Conservation (phyloP, 1,284 basidiomycete species). For the Ganoderma lingzhi region DNA sequence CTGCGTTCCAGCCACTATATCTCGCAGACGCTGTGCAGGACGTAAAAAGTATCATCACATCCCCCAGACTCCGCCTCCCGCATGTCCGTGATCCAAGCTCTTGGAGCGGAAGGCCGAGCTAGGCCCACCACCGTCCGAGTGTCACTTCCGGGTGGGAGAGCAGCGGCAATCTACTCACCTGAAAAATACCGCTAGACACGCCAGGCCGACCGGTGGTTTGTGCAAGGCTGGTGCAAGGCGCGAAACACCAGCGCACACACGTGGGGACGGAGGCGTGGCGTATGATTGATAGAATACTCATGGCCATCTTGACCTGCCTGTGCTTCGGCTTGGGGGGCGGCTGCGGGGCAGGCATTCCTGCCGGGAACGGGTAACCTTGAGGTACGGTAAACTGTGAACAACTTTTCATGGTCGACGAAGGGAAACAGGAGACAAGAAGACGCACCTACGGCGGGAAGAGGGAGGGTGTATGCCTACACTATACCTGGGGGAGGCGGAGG, state of each 20-base stretch:
- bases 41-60: conserved; percentile 1
- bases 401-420: conserved; percentile 18
- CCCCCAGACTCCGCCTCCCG: background rate
- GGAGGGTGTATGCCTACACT: conserved; percentile 66
- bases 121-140: background rate
- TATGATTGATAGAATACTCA: conserved; percentile 46
- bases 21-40: background rate
- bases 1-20: conserved; percentile 6
- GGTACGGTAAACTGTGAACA: background rate
- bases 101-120: background rate
- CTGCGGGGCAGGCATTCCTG: conserved; percentile 34
- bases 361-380: conserved; percentile 46
- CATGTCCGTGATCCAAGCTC: background rate
- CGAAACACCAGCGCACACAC: conserved; percentile 21
- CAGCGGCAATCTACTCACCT: background rate
- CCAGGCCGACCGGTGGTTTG: conserved; percentile 26
- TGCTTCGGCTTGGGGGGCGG: conserved; percentile 65
- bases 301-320: conserved; percentile 90
- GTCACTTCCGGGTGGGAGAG: conserved; percentile 2
- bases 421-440: conserved; percentile 14
- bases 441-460: conserved; percentile 56
- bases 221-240: conserved; percentile 18
- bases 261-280: background rate
- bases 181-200: conserved; percentile 2
- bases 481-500: conserved; percentile 63